A percentile compares a stretch with the other conserved stretches of the same genome.
Evolutionary conservation across 495 filamentous ascomycete genomes (phyloP).

Genomic region (Penicillium chermesinum): DNA sequence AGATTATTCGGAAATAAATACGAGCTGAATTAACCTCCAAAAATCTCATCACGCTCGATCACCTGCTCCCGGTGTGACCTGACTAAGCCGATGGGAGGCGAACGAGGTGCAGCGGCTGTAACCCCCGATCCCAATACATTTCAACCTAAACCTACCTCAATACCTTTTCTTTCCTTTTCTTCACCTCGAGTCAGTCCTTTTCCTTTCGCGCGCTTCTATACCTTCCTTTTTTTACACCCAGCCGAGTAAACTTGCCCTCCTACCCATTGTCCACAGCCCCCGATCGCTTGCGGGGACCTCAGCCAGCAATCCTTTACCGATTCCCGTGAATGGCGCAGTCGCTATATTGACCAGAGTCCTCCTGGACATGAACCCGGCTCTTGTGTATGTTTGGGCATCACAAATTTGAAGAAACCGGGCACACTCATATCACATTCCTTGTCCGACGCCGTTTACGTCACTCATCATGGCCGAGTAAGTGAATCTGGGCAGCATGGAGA

Average conservation of each 20-base stretch:
- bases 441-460: slow-evolving; percentile 22
- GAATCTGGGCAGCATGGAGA: not conserved
- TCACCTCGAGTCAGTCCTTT: slow-evolving; percentile 13
- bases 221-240: not conserved
- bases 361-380: slow-evolving; percentile 11
- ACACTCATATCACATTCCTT: slow-evolving; percentile 16
- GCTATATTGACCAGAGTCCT: slow-evolving; percentile 1
- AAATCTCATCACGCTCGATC: not conserved
- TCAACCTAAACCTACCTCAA: slow-evolving; percentile 5
- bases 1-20: not conserved
- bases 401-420: not conserved
- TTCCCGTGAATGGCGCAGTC: slow-evolving; percentile 18
- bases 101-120: slow-evolving; percentile 3
- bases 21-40: no score
- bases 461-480: slow-evolving; percentile 46
- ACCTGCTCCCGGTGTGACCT: slow-evolving; percentile 5
- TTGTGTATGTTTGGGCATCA: not conserved
- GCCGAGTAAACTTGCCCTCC: not conserved
- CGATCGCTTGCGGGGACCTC: slow-evolving; percentile 17
- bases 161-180: slow-evolving; percentile 3
- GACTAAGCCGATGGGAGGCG: slow-evolving; percentile 2
- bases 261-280: slow-evolving; percentile 6
- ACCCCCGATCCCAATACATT: not conserved
- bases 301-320: slow-evolving; percentile 2
- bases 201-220: not conserved